Conservation (phyloP, 2,329 filamentous ascomycete species). For the Aaosphaeria pasadenensis region DNA sequence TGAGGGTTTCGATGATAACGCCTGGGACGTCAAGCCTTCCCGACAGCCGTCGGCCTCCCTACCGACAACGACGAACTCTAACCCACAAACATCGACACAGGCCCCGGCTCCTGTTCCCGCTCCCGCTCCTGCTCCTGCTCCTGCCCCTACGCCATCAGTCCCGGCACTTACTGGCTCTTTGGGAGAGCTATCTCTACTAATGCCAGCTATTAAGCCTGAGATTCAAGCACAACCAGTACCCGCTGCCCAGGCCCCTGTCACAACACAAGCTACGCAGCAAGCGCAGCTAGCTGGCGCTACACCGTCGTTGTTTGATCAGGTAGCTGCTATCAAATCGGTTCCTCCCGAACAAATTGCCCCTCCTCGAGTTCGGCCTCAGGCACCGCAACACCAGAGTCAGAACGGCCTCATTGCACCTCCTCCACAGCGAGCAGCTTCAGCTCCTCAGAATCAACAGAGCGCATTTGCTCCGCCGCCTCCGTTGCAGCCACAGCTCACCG, state of each 20-base stretch:
- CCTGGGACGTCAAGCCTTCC: conserved; percentile 90
- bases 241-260: conserved; percentile 39
- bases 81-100: conserved; percentile 41
- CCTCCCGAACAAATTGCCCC: conserved; percentile 37
- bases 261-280: conserved; percentile 34
- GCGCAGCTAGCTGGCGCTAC: conserved; percentile 45
- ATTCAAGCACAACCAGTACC: conserved; percentile 44
- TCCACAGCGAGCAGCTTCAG: conserved; percentile 78
- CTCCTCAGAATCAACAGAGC: conserved; percentile 72
- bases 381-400: conserved; percentile 61
- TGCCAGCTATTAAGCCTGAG: conserved; percentile 43
- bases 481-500: conserved; percentile 82
- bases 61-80: conserved; percentile 38
- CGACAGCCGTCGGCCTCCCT: conserved; percentile 50
- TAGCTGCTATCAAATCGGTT: conserved; percentile 36
- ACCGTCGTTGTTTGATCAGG: conserved; percentile 34
- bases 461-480: conserved; percentile 68
- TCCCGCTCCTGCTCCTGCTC: conserved; percentile 54
- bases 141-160: conserved; percentile 11
- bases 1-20: conserved; percentile 88
- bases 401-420: conserved; percentile 71
- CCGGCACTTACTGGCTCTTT: conserved; percentile 61
- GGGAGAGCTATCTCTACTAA: conserved; percentile 64
- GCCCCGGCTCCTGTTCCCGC: conserved; percentile 38
- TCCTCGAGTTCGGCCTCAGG: conserved; percentile 66